These are phyloP conservation scores for Gelatoporia subvermispora DNA, from an alignment of 768 basidiomycete species.

Conservation along the genomic window DNA sequence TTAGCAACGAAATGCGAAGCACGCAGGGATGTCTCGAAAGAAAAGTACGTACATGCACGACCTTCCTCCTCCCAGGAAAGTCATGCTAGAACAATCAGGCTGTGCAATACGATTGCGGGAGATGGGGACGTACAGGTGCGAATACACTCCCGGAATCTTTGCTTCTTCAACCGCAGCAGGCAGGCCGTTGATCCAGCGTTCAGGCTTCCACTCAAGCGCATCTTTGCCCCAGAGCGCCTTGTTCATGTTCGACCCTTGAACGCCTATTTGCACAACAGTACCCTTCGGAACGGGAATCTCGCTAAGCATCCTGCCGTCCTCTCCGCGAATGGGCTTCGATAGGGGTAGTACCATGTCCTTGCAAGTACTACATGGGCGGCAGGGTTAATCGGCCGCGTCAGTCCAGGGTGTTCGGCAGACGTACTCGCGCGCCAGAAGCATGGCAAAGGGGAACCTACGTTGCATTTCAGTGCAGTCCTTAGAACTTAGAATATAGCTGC, in stretches of 20 bases:
- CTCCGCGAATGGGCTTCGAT: slow-evolving; percentile 12
- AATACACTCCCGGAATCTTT: slow-evolving; percentile 14
- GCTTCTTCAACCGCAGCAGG: slow-evolving; percentile 9
- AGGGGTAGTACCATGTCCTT: slow-evolving; percentile 41
- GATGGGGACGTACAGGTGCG: slow-evolving; percentile 13
- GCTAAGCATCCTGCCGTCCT: slow-evolving; percentile 10
- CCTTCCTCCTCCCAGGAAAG: slow-evolving; percentile 17
- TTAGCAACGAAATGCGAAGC: not conserved
- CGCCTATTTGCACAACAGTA: slow-evolving; percentile 32
- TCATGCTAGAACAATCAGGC: too few relatives aligned
- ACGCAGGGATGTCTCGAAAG: not conserved
- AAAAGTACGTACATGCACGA: slow-evolving; percentile 17
- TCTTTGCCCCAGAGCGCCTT: slow-evolving; percentile 40
- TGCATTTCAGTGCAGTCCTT: too few relatives aligned
- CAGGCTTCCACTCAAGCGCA: slow-evolving; percentile 37
- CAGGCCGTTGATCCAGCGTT: slow-evolving; percentile 33
- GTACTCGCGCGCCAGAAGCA: slow-evolving; percentile 8
- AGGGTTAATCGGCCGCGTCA: too few relatives aligned
- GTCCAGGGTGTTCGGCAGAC: not conserved
- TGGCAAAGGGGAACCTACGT: slow-evolving; percentile 9
- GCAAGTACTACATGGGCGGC: slow-evolving; percentile 18
- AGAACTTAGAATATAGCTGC: too few relatives aligned
- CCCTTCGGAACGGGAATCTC: slow-evolving; percentile 33
- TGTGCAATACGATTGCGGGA: too few relatives aligned
- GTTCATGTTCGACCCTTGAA: slow-evolving; percentile 35